phyloP scores from a whole-genome alignment of 768 basidiomycete genomes.

The Tremella fuciformis region DNA sequence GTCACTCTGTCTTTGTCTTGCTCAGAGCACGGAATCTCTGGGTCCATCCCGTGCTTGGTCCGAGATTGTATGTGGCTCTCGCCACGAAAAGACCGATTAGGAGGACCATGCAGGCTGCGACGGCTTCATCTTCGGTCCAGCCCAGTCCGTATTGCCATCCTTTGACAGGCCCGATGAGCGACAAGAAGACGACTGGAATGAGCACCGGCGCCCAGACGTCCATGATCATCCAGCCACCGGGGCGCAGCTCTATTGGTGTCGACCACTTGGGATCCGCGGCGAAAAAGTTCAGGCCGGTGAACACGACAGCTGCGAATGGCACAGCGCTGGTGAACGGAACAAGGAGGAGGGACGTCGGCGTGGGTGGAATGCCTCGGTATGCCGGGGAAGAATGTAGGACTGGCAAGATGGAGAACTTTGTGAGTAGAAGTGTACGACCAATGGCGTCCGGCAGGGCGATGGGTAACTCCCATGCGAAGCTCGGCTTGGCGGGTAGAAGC shows the following conservation, averaged over 20 bases:
- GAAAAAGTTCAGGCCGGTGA: constrained; percentile 61
- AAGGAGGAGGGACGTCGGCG: constrained; percentile 73
- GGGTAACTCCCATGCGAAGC: constrained; percentile 65
- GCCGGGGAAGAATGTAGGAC: constrained; percentile 60
- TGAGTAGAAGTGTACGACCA: constrained; percentile 73
- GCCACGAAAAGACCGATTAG: constrained; percentile 63
- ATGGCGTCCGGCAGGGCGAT: constrained; percentile 73
- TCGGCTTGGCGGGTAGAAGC: constrained; percentile 61
- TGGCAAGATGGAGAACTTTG: constrained; percentile 67
- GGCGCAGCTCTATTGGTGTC: constrained; percentile 74
- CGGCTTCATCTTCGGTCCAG: constrained; percentile 54
- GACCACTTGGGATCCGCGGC: constrained; percentile 66
- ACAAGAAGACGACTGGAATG: constrained; percentile 72
- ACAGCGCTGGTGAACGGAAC: constrained; percentile 76
- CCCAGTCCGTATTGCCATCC: constrained; percentile 33
- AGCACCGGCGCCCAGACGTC: constrained; percentile 84
- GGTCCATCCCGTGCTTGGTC: constrained; percentile 30
- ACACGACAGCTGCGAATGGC: constrained; percentile 56
- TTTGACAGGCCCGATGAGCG: constrained; percentile 74
- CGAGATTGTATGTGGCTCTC: constrained; percentile 67
- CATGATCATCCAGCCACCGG: constrained; percentile 79
- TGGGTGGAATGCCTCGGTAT: constrained; percentile 64
- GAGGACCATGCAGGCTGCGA: constrained; percentile 69
- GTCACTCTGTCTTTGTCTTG: not conserved
- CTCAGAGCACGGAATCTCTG: constrained; percentile 6